Conservation (phyloP, 305 asterid species). For the Lippia alba region DNA sequence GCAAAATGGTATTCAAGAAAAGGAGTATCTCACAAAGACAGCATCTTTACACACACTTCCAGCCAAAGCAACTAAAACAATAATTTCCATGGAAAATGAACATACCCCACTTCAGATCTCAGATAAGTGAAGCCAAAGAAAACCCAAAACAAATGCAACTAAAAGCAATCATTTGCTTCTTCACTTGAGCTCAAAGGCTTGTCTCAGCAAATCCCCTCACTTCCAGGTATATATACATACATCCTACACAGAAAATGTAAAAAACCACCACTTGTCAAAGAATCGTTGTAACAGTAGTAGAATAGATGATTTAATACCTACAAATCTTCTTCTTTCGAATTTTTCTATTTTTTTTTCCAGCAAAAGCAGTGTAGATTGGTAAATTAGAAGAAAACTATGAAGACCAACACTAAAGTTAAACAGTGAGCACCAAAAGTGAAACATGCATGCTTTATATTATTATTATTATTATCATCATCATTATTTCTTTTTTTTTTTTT, state of each 20-base stretch:
- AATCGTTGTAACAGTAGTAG: conserved; percentile 26
- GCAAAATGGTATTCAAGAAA: conserved; percentile 31
- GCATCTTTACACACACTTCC: conserved; percentile 50
- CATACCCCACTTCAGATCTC: conserved; percentile 83
- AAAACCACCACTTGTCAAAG: conserved; percentile 30
- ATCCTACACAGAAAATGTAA: conserved; percentile 30
- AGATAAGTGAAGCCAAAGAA: conserved; percentile 60
- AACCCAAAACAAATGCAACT: conserved; percentile 49
- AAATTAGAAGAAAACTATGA: conserved; percentile 24
- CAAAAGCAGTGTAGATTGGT: conserved; percentile 9
- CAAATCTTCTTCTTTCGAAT: conserved; percentile 1
- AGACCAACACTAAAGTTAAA: conserved; percentile 43
- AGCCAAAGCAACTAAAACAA: conserved; percentile 50
- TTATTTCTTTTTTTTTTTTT: background rate
- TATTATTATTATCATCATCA: background rate
- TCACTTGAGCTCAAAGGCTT: conserved; percentile 65
- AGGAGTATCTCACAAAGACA: conserved; percentile 35
- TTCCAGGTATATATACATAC: conserved; percentile 26
- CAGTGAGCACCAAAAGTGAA: conserved; percentile 41
- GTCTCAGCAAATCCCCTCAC: conserved; percentile 47
- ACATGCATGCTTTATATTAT: conserved; percentile 44
- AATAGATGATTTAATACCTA: conserved; percentile 28
- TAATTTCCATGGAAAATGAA: conserved; percentile 34
- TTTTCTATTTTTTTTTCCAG: no score
- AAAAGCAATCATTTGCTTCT: conserved; percentile 57